Evolutionary conservation across 2,329 filamentous ascomycete genomes (phyloP), one percentile per base, ranked within the genome.

Genomic region (Fusarium abutilonis): DNA sequence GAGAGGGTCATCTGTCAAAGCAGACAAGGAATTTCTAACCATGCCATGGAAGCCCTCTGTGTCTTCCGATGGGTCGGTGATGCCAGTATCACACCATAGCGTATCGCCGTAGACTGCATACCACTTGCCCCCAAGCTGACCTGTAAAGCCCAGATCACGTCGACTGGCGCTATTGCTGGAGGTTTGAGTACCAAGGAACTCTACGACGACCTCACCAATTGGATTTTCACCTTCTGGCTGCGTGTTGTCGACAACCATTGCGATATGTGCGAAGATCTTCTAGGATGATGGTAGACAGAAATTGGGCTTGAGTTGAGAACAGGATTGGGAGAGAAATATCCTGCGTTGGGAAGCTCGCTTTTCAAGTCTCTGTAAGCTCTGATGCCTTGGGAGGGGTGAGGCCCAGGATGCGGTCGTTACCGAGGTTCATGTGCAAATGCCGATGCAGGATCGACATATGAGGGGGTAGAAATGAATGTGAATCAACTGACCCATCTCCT

Each of bases 1-100:
- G 3, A 79, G 66, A 3, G 76, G 73, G 50, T 77, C 67, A 15
- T 74, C 67, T 0, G 74, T 77, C 51, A 73, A 54, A 2, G 65
- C 66, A 1, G 76, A 77, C 6, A 78, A 56, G 4, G 76, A 68
- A 51, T 78, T 73, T 8, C 77, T 69, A 2, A 79, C 77, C 73
- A 78, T 76, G 19, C 76, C 77, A 23, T 79, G 73, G 39, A 79
- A 78, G 0, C 75, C 74, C 0, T 69, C 60, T 3, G 64, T 57
- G 23, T 76, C 72, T 5, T 66, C 26, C 3, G 54, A 55, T 1
- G 72, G 69, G n/a, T 77, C 68, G 1, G 63, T 72, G 3, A 79
- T 70, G 0, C 74, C 75, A 1, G 65, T 48, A 1, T 68, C 70
- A 38, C 74, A 75, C 73, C 77, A 80, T 2, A 78, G 47, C 14